Conservation (phyloP, 2,329 filamentous ascomycete genomes). For the Exophiala sideris region DNA sequence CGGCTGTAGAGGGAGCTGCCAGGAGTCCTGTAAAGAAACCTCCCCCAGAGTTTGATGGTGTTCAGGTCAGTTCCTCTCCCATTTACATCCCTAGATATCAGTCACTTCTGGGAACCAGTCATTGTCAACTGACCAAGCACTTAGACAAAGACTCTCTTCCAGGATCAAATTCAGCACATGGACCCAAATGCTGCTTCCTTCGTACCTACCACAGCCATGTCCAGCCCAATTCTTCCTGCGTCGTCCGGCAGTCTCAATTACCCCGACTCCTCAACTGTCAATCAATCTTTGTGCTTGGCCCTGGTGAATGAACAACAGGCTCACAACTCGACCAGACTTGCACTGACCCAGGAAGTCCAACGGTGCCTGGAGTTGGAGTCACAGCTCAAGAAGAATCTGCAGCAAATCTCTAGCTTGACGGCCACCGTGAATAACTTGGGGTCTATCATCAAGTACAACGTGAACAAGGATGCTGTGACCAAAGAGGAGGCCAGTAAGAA, state of each 20-base stretch:
- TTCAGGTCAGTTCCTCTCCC: neutral
- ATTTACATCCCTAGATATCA: too few species aligned
- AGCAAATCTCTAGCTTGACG: slow-evolving; percentile 18
- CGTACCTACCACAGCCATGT: neutral
- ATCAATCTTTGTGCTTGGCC: slow-evolving; percentile 17
- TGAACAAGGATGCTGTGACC: neutral
- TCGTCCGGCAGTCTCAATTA: neutral
- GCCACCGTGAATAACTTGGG: slow-evolving; percentile 21
- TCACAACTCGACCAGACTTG: slow-evolving; percentile 19
- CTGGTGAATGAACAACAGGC: slow-evolving; percentile 25
- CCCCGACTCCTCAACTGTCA: slow-evolving; percentile 7
- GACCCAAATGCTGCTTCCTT: slow-evolving; percentile 13
- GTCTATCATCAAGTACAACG: slow-evolving; percentile 23
- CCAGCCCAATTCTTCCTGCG: neutral
- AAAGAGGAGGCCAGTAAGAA: neutral
- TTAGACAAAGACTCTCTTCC: neutral
- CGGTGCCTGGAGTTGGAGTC: slow-evolving; percentile 9
- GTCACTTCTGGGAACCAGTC: too few species aligned
- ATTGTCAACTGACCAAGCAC: too few species aligned
- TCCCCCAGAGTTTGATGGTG: neutral
- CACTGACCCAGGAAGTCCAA: slow-evolving; percentile 15
- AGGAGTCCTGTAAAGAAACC: slow-evolving; percentile 15
- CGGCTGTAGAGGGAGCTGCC: slow-evolving; percentile 22
- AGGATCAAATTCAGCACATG: slow-evolving; percentile 4
- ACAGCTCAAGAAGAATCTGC: slow-evolving; percentile 9